phyloP scores from a whole-genome alignment of 352 stramenopile species.

The Globisporangium paroecandrum region DNA sequence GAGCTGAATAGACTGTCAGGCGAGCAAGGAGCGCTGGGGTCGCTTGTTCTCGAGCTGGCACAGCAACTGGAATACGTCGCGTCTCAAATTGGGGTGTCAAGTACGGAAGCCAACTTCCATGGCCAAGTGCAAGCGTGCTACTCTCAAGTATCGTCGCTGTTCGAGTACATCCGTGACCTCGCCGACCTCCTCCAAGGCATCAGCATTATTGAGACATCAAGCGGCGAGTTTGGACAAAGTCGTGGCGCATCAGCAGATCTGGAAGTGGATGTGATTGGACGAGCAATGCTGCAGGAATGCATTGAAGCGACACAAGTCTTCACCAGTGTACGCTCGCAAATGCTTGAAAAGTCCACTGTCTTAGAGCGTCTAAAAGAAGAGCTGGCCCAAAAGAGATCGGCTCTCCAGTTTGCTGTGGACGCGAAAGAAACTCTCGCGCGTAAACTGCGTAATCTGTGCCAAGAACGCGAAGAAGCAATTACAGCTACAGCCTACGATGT shows the following conservation, averaged over 20 bases:
- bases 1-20: conserved; percentile 33
- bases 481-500: conserved; percentile 12
- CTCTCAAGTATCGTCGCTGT: conserved; percentile 28
- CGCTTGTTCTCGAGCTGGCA: conserved; percentile 37
- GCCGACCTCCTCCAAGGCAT: conserved; percentile 53
- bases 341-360: conserved; percentile 7
- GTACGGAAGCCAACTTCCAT: conserved; percentile 25
- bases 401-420: conserved; percentile 13
- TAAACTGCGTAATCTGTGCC: conserved; percentile 17
- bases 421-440: conserved; percentile 16
- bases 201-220: conserved; percentile 46
- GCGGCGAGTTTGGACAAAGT: conserved; percentile 15
- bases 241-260: conserved; percentile 22
- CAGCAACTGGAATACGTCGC: conserved; percentile 54
- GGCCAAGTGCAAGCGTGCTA: conserved; percentile 36
- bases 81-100: conserved; percentile 23
- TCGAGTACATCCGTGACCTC: conserved; percentile 36
- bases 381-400: conserved; percentile 12
- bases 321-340: conserved; percentile 4
- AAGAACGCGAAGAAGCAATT: conserved; percentile 18
- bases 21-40: conserved; percentile 32
- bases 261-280: conserved; percentile 45
- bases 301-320: conserved; percentile 17
- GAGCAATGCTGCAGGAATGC: conserved; percentile 27
- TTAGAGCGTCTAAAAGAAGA: conserved; percentile 13